Conservation (phyloP, 1,284 basidiomycete species). For the Cystobasidium slooffiae region DNA sequence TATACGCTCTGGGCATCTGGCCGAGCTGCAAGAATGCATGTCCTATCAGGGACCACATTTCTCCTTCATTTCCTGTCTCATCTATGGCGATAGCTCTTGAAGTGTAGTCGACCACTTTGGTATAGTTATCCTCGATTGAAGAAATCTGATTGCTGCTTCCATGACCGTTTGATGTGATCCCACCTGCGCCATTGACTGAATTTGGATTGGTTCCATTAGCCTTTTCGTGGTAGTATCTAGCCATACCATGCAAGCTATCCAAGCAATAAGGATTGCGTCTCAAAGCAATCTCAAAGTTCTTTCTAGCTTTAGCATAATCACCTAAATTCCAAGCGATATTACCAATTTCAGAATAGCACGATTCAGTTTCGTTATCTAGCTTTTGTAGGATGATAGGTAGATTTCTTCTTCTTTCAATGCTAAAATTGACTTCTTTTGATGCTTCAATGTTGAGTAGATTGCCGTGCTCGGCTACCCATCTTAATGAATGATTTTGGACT, state of each 20-base stretch:
- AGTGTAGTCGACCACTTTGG: slow-evolving; percentile 17
- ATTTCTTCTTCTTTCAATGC: slow-evolving; percentile 17
- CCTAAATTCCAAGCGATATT: slow-evolving; percentile 39
- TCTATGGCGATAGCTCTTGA: slow-evolving; percentile 17
- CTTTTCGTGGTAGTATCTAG: slow-evolving; percentile 64
- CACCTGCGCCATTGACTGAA: not conserved
- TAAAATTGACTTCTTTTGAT: slow-evolving; percentile 15
- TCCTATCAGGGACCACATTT: slow-evolving; percentile 53
- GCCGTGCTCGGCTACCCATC: slow-evolving; percentile 32
- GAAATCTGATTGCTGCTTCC: not conserved
- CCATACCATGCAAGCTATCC: slow-evolving; percentile 84
- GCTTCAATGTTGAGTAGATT: slow-evolving; percentile 26
- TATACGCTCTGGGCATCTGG: slow-evolving; percentile 97
- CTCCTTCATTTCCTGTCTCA: slow-evolving; percentile 45
- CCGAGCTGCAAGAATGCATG: slow-evolving; percentile 82
- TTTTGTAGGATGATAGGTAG: slow-evolving; percentile 28
- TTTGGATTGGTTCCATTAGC: slow-evolving; percentile 60
- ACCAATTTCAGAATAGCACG: slow-evolving; percentile 43
- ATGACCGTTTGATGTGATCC: slow-evolving; percentile 11
- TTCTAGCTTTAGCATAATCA: slow-evolving; percentile 72
- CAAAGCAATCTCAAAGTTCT: slow-evolving; percentile 87
- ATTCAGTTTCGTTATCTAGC: slow-evolving; percentile 32
- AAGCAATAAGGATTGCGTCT: slow-evolving; percentile 88
- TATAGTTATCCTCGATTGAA: slow-evolving; percentile 20
- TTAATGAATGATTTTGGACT: slow-evolving; percentile 10